Evolutionary conservation across 305 asterid species (phyloP).

Genomic region (Petunia hybrid): DNA sequence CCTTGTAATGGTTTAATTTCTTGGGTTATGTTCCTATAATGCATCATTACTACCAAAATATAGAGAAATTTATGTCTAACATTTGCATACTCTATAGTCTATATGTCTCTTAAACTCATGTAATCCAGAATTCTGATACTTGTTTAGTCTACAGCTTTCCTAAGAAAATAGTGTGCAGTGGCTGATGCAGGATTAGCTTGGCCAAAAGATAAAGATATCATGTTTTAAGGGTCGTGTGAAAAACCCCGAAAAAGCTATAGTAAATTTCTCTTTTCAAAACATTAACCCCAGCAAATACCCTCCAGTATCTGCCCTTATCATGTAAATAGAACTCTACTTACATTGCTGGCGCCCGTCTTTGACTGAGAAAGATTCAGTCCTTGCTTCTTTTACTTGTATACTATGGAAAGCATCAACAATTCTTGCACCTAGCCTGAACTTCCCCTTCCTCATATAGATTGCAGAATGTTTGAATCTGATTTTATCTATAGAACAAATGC

Average conservation of each 20-base stretch:
- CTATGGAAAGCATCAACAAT: conserved; percentile 37
- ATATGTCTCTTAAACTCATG: neutral
- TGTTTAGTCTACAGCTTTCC: neutral
- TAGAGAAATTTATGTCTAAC: neutral
- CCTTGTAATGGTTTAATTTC: neutral
- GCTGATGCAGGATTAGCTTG: neutral
- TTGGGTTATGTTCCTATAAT: neutral
- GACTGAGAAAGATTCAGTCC: conserved; percentile 53
- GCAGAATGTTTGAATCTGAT: conserved; percentile 47
- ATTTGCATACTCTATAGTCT: neutral
- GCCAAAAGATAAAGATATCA: neutral
- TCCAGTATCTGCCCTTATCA: neutral
- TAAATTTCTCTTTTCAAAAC: neutral
- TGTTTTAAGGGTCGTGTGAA: neutral
- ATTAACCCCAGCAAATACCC: neutral
- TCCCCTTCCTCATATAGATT: conserved; percentile 44
- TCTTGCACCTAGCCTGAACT: conserved; percentile 62
- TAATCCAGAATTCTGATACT: neutral
- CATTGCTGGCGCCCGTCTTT: conserved; percentile 54
- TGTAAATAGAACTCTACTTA: conserved; percentile 34
- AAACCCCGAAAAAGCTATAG: neutral
- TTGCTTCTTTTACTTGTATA: conserved; percentile 51
- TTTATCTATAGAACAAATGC: conserved; percentile 43
- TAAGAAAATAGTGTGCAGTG: neutral
- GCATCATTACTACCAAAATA: neutral